These are phyloP conservation scores for Gremmenia infestans DNA, from an alignment of 2,329 filamentous ascomycete genomes.

Conservation along the genomic window DNA sequence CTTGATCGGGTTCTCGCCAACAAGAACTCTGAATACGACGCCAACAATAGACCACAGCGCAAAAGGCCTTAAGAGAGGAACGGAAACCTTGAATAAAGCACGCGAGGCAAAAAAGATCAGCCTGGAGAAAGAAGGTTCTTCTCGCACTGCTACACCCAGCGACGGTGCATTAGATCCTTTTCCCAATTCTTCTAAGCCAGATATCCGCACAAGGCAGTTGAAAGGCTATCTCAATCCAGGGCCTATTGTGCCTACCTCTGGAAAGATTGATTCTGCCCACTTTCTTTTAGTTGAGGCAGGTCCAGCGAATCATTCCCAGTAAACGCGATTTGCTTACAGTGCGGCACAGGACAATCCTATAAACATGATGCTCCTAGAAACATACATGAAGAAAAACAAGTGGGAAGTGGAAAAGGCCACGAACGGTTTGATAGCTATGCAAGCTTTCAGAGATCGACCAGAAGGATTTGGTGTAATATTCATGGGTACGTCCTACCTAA, in stretches of 20 bases:
- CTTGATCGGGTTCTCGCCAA: constrained; percentile 21
- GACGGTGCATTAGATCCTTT: no score
- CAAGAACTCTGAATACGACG: constrained; percentile 4
- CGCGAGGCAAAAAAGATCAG: no score
- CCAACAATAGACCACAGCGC: not conserved
- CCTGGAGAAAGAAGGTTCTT: no score
- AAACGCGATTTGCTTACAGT: not conserved
- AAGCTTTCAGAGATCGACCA: constrained; percentile 35
- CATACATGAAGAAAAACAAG: constrained; percentile 26
- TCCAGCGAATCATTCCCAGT: not conserved
- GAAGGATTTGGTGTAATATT: constrained; percentile 39
- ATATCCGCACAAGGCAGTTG: not conserved
- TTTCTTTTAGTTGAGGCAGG: constrained; percentile 19
- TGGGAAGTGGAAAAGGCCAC: constrained; percentile 34
- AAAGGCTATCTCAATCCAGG: not conserved
- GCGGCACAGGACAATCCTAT: constrained; percentile 1
- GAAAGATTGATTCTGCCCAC: not conserved
- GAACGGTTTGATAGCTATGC: constrained; percentile 42
- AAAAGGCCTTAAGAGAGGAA: not conserved
- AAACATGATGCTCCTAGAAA: constrained; percentile 31
- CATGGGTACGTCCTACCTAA: constrained; percentile 36
- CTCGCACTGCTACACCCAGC: no score
- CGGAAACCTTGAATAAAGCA: no score
- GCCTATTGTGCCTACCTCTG: not conserved
- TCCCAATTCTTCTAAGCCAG: no score